These are phyloP conservation scores for Cladophialophora immunda DNA, from an alignment of 2,329 filamentous ascomycete genomes.

Conservation along the genomic window DNA sequence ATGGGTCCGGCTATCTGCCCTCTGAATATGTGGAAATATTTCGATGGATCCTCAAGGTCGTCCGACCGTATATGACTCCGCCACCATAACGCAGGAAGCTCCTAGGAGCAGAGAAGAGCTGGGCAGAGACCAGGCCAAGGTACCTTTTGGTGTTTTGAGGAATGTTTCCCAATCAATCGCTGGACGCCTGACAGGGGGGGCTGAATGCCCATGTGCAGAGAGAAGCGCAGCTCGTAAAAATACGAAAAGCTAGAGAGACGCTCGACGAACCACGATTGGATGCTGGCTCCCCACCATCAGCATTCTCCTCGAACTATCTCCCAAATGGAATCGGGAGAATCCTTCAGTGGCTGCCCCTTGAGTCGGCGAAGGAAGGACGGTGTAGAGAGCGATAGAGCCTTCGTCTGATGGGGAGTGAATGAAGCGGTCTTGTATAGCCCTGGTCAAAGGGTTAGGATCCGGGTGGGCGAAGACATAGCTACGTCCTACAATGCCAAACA, in stretches of 20 bases:
- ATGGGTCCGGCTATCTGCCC: no score
- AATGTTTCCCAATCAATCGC: not conserved
- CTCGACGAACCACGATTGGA: not conserved
- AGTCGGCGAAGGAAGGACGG: not conserved
- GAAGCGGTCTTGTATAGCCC: not conserved
- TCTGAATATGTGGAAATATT: not conserved
- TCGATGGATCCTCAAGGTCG: not conserved
- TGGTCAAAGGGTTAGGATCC: not conserved
- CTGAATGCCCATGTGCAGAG: not conserved
- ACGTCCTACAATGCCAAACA: not conserved
- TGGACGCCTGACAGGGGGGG: not conserved
- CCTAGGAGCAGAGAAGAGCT: not conserved
- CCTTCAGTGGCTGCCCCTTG: not conserved
- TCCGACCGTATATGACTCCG: not conserved
- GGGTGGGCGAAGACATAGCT: not conserved
- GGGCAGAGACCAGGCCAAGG: no score
- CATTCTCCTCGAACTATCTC: not conserved
- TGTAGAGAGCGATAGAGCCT: not conserved
- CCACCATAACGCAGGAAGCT: not conserved
- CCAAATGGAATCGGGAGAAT: not conserved
- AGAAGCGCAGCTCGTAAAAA: not conserved
- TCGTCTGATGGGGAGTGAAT: not conserved
- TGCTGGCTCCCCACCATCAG: slow-evolving; percentile 3
- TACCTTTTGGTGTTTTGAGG: not conserved
- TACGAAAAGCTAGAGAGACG: not conserved